These are phyloP conservation scores for Hypoxylon sp. DNA, from an alignment of 2,329 filamentous ascomycete species.

Conservation along the genomic window DNA sequence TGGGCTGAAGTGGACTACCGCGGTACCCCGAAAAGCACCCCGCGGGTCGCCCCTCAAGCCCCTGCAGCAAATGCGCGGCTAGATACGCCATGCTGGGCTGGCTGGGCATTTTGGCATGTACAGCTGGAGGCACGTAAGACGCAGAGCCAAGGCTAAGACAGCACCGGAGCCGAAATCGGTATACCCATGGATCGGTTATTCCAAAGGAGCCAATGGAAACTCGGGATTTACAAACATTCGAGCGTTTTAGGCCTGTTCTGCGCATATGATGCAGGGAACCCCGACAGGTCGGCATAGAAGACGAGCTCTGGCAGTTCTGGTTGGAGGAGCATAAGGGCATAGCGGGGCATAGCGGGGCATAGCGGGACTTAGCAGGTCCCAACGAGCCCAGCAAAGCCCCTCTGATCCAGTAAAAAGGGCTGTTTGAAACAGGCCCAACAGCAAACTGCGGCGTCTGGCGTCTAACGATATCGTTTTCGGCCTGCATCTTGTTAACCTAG, in stretches of 20 bases:
- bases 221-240: constrained; percentile 22
- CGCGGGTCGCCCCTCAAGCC: constrained; percentile 20
- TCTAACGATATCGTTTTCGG: constrained; percentile 3
- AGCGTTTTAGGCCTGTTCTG: constrained; percentile 35
- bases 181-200: constrained; percentile 16
- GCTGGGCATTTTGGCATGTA: too few species aligned
- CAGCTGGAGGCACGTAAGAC: constrained; percentile 9
- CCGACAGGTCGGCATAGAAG: constrained; percentile 27
- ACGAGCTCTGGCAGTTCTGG: constrained; percentile 16
- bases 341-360: neutral
- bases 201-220: constrained; percentile 26
- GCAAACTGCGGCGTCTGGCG: neutral
- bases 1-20: neutral
- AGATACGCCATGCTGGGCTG: too few species aligned
- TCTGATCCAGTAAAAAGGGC: neutral
- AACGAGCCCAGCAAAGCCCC: neutral
- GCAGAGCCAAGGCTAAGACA: constrained; percentile 29
- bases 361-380: neutral
- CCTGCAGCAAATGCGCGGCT: neutral
- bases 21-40: constrained; percentile 5
- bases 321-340: constrained; percentile 18
- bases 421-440: constrained; percentile 30
- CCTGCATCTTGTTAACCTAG: neutral
- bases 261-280: constrained; percentile 28
- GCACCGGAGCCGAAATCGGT: constrained; percentile 38